Percentiles rank a stretch among this genome's conserved stretches.
Conservation (phyloP, 2,329 filamentous ascomycete species). For the Sordariomycetes sp. region DNA sequence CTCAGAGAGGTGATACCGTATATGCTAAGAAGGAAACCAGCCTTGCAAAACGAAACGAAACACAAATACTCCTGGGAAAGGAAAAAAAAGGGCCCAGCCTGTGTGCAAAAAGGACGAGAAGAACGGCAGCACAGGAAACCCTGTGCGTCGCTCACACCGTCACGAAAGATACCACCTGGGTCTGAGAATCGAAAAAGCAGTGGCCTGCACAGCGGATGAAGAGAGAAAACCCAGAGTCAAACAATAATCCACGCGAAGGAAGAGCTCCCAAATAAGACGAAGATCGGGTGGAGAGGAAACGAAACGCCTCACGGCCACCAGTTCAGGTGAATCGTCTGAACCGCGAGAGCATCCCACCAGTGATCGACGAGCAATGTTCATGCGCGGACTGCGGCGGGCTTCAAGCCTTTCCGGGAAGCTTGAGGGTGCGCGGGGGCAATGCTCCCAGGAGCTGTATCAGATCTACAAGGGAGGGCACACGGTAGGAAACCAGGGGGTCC, state of each 20-base stretch:
- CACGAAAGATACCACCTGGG: neutral
- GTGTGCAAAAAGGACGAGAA: neutral
- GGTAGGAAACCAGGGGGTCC: neutral
- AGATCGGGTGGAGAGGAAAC: neutral
- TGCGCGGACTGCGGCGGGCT: neutral
- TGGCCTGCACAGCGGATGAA: slow-evolving; percentile 4
- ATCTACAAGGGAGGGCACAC: neutral
- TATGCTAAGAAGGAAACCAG: neutral
- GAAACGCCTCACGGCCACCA: neutral
- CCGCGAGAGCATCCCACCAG: neutral
- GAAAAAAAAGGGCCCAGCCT: slow-evolving; percentile 2
- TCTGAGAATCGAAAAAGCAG: neutral
- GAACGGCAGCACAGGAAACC: neutral
- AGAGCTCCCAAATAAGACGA: neutral
- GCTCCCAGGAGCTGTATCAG: slow-evolving; percentile 2
- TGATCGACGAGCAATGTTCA: neutral
- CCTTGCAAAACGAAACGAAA: neutral
- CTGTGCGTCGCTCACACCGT: neutral
- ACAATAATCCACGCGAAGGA: neutral
- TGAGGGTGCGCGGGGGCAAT: neutral
- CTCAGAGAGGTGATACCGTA: neutral
- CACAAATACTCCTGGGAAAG: neutral
- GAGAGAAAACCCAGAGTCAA: neutral
- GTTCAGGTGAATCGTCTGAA: neutral
- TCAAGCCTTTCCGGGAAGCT: neutral